Evolutionary conservation across 208 protist genomes (phyloP), one percentile per base, ranked within the genome.

Genomic region (Trypanosoma cruzi): DNA sequence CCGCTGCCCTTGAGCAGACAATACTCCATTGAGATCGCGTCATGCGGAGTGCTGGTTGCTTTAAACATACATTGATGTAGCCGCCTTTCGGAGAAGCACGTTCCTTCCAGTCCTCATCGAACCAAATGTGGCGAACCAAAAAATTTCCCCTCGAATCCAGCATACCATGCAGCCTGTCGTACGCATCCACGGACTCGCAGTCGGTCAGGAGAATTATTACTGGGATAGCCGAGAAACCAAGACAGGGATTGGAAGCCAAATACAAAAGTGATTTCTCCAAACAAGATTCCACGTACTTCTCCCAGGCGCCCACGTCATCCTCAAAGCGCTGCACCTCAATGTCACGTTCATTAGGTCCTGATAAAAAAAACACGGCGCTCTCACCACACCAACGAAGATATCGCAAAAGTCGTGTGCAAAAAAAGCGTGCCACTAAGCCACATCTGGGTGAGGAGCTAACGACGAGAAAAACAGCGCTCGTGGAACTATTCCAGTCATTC

Each of bases 371-470:
- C 71, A 84, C 84, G 2, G 71, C 74, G 59, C 82, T 86, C 55
- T 93, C 84, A 28, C 84, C 84, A 65, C 78, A 85, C 80, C 87
- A 90, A 11, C 68, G 72, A 10, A 88, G 70, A 67, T 84, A 93
- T 65, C 86, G 84, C 32, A 82, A 59, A 18, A 90, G 77, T 28
- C 76, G 73, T 0, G 81, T 87, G 70, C 81, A 88, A 61, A 93
- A 90, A 60, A 93, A 86, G 18, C 82, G 79, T n/a, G 87, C 84
- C 16, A 75, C 73, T 28, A 93, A 34, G 49, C 71, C 73, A 71
- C 84, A 86, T 49, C 71, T 50, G 31, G 73, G 62, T 24, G 82
- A 80, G 4, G 87, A 66, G 69, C 84, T 89, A 31, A 92, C 77
- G 10, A 89, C 63, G 52, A 92, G 74, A 61, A 92, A 66, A 28